Conservation (phyloP, 2,329 filamentous ascomycete genomes). For the Paecilomyces fulvus region DNA sequence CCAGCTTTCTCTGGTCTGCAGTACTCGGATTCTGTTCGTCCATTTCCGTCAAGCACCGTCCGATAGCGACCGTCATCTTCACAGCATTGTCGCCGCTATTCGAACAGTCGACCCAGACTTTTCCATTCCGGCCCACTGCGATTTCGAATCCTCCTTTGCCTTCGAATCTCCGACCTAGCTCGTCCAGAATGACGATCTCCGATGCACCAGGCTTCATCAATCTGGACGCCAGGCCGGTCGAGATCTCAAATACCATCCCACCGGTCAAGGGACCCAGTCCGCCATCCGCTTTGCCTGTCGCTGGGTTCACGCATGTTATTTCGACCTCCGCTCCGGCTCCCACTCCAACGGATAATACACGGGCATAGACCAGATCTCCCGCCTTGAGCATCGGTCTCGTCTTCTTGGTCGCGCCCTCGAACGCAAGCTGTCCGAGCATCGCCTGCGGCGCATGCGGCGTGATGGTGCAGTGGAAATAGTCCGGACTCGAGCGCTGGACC, state of each 20-base stretch:
- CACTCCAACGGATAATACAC: constrained; percentile 67
- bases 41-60: constrained; percentile 67
- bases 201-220: constrained; percentile 45
- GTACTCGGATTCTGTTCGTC: constrained; percentile 51
- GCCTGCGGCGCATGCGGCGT: constrained; percentile 56
- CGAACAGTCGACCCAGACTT: constrained; percentile 76
- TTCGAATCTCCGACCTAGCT: constrained; percentile 65
- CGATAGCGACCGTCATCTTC: constrained; percentile 67
- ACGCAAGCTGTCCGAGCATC: constrained; percentile 77
- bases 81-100: constrained; percentile 47
- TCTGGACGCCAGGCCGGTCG: constrained; percentile 70
- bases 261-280: constrained; percentile 75
- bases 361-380: constrained; percentile 80
- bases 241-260: constrained; percentile 80
- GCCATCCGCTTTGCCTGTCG: constrained; percentile 83
- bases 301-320: constrained; percentile 77
- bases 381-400: constrained; percentile 68
- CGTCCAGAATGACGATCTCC: constrained; percentile 64
- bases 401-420: constrained; percentile 87
- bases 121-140: constrained; percentile 85
- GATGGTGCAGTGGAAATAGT: constrained; percentile 72
- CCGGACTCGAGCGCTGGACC: constrained; percentile 64
- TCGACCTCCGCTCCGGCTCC: constrained; percentile 82
- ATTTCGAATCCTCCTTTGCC: constrained; percentile 67
- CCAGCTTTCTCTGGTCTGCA: constrained; percentile 39